Conservation (phyloP, 2,329 filamentous ascomycete species). For the Penicillium fuscoglaucum region DNA sequence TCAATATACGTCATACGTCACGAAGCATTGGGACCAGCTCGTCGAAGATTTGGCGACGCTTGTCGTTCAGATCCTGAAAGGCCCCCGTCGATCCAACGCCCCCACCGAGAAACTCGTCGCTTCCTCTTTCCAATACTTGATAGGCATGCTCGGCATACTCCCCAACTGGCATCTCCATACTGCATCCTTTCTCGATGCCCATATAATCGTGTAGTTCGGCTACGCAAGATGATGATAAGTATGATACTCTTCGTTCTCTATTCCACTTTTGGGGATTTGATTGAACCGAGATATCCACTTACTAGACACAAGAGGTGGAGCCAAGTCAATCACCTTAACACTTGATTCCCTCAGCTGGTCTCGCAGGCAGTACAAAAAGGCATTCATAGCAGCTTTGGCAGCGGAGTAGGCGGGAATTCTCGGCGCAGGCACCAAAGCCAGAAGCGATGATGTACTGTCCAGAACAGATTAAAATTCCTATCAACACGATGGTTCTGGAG, state of each 20-base stretch:
- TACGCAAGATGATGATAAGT: neutral
- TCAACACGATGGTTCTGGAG: no score
- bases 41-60: neutral
- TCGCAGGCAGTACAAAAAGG: neutral
- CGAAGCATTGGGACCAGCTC: neutral
- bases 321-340: neutral
- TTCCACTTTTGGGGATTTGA: neutral
- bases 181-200: neutral
- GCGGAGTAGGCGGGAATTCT: slow-evolving; percentile 54
- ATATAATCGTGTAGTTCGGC: slow-evolving; percentile 1
- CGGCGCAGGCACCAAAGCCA: slow-evolving; percentile 52
- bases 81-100: neutral
- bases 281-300: neutral
- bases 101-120: neutral
- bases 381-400: slow-evolving; percentile 26
- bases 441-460: slow-evolving; percentile 43
- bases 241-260: neutral
- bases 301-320: slow-evolving; percentile 6
- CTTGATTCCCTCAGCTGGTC: neutral
- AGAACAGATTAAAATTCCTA: neutral
- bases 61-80: neutral
- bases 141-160: neutral
- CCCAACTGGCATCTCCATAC: neutral
- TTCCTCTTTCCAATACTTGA: neutral
- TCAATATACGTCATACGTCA: neutral